Evolutionary conservation across 1,284 basidiomycete species (phyloP).

Genomic region (Peniophora sp.): DNA sequence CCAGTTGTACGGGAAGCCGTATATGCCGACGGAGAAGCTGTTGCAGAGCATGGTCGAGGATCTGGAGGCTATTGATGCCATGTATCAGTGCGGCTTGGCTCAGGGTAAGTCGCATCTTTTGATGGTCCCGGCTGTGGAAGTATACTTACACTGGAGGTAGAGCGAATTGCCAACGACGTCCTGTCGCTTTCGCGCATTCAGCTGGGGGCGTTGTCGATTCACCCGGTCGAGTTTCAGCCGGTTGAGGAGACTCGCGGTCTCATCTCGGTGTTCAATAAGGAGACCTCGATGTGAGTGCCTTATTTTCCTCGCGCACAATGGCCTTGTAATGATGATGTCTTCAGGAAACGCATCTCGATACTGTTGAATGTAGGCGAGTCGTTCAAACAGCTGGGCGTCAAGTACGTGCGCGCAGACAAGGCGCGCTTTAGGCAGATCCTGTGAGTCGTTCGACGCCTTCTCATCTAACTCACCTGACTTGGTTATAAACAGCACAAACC

Average conservation of each 20-base stretch:
- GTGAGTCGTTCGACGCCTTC: neutral
- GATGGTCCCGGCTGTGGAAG: neutral
- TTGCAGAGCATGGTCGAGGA: neutral
- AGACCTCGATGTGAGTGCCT: neutral
- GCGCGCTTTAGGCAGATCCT: neutral
- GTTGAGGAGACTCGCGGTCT: neutral
- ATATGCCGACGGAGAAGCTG: neutral
- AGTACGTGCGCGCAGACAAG: neutral
- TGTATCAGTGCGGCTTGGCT: neutral
- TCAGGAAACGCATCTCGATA: neutral
- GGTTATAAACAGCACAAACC: neutral
- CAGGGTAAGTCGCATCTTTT: neutral
- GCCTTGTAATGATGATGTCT: too few species aligned
- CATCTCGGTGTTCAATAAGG: neutral
- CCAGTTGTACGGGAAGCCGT: neutral
- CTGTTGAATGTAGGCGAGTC: neutral
- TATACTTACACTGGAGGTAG: neutral
- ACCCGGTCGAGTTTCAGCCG: neutral
- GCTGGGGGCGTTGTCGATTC: neutral
- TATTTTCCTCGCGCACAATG: neutral
- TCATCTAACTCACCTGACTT: neutral
- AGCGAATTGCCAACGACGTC: constrained; percentile 1
- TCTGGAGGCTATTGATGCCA: neutral
- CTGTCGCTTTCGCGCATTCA: neutral
- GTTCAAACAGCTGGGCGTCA: neutral